phyloP scores from a whole-genome alignment of 805 yeast genomes.

The Wickerhamomyces mucosus region DNA sequence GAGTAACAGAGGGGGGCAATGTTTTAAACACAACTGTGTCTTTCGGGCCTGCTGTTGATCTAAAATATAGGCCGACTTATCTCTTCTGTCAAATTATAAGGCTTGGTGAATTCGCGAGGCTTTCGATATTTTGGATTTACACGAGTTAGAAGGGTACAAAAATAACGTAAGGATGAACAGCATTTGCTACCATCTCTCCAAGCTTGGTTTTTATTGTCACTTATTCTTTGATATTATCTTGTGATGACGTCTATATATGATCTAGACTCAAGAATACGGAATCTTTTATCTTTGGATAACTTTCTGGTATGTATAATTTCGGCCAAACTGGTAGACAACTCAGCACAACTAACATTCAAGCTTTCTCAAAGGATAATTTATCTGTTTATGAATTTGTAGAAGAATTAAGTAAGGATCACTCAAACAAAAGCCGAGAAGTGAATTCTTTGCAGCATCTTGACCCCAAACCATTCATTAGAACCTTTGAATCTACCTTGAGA shows the following conservation, averaged over 20 bases:
- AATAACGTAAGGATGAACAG: too few species aligned
- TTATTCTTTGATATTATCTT: too few species aligned
- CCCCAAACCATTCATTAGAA: slow-evolving; percentile 90
- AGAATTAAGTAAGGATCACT: slow-evolving; percentile 62
- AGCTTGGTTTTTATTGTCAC: too few species aligned
- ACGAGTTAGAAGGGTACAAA: too few species aligned
- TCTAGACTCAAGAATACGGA: slow-evolving; percentile 52
- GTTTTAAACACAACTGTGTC: too few species aligned
- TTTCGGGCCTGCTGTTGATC: too few species aligned
- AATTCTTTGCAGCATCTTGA: slow-evolving; percentile 49
- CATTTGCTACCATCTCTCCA: too few species aligned
- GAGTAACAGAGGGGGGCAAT: too few species aligned
- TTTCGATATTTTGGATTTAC: too few species aligned
- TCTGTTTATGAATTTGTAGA: slow-evolving; percentile 77
- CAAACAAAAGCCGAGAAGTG: slow-evolving; percentile 38
- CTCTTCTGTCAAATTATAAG: too few species aligned
- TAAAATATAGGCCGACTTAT: too few species aligned
- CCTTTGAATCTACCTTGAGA: slow-evolving; percentile 77
- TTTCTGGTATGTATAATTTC: slow-evolving; percentile 30
- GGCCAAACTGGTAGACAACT: background rate
- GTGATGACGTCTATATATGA: slow-evolving; percentile 45
- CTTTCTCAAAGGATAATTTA: slow-evolving; percentile 43
- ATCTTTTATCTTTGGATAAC: slow-evolving; percentile 47
- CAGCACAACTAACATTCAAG: slow-evolving; percentile 1
- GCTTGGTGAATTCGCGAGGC: too few species aligned